Base-by-base conservation (phyloP, 225 moss, liverwort and hornwort genomes). In the Polytrichum formosum region DNA sequence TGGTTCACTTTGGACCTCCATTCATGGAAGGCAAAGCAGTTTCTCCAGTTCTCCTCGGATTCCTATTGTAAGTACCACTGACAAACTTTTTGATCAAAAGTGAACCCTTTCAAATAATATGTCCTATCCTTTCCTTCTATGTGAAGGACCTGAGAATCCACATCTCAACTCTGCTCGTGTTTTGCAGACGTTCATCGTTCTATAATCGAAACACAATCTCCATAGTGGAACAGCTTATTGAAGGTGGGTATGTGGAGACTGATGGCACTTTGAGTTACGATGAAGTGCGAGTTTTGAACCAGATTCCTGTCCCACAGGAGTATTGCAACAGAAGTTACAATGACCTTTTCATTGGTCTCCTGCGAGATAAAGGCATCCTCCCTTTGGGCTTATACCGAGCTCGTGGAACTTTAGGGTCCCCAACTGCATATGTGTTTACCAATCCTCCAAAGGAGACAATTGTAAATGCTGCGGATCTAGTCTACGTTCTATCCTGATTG, bases 1-100 rank as follows among this genome's bases (percentile, higher is more conserved):
- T 92, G 28, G 69, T 89, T 56, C 89, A 95, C 72, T 92, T 95
- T 54, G 79, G 76, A 53, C 89, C 89, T 53, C 76, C 94, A 2
- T 92, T 76, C 67, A 95, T 95, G 90, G 87, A 89, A 67, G 94
- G 94, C 69, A 95, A 91, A 69, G 92, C 94, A 55, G 80, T 95
- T 0, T 95, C 89, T 18, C 56, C 79, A 4, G 22, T 56, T 59
- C 61, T 95, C 76, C 87, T 95, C 53, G 89, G 94, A 26, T 95
- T 90, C 53, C 83, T 95, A 19, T 70, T 91, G 92, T 95, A 75
- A 86, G 91, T 82, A 20, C 26, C 46, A 46, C 46, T 46, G 46
- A 13, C 37, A 16, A 0, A 29, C 5, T 16, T 13, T 46, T 46
- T 4, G 3, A 46, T 46, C 13, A 46, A 16, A 46, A 10, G 10